These are phyloP conservation scores for Strigomonas culicis DNA, from an alignment of 208 protist genomes.

Conservation along the genomic window DNA sequence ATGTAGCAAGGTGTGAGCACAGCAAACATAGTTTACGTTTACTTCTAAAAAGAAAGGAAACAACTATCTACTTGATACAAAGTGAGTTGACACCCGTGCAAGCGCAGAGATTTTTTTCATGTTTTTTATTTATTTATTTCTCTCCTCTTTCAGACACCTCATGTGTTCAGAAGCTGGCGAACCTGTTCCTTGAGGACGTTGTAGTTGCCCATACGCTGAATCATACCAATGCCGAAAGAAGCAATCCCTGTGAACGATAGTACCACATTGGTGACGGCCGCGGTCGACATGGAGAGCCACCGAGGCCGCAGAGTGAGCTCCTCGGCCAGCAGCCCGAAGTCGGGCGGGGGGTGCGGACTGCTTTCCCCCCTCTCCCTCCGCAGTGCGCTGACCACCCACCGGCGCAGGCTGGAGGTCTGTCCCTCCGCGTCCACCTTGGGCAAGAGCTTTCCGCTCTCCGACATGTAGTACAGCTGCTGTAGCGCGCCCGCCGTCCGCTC, in stretches of 20 bases:
- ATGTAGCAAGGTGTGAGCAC: no score
- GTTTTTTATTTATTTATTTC: background rate
- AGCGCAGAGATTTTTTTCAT: no score
- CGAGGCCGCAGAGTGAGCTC: slow-evolving; percentile 25
- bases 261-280: slow-evolving; percentile 22
- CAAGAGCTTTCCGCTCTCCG: background rate
- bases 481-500: slow-evolving; percentile 32
- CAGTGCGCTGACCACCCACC: background rate
- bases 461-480: slow-evolving; percentile 37
- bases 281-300: slow-evolving; percentile 25
- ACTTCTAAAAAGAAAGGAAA: no score
- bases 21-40: no score
- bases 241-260: slow-evolving; percentile 28
- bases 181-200: slow-evolving; percentile 54
- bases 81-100: no score
- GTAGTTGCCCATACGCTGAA: slow-evolving; percentile 67
- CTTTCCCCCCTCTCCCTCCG: background rate
- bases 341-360: slow-evolving; percentile 2
- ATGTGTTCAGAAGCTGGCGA: background rate
- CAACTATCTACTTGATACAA: no score
- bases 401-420: background rate
- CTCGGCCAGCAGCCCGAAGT: slow-evolving; percentile 30
- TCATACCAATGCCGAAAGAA: slow-evolving; percentile 51
- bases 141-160: background rate
- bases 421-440: background rate